Percentiles rank a stretch among this genome's conserved stretches.
These are phyloP conservation scores for Fusarium guadeloupense DNA, from an alignment of 2,329 filamentous ascomycete species.

Conservation along the genomic window DNA sequence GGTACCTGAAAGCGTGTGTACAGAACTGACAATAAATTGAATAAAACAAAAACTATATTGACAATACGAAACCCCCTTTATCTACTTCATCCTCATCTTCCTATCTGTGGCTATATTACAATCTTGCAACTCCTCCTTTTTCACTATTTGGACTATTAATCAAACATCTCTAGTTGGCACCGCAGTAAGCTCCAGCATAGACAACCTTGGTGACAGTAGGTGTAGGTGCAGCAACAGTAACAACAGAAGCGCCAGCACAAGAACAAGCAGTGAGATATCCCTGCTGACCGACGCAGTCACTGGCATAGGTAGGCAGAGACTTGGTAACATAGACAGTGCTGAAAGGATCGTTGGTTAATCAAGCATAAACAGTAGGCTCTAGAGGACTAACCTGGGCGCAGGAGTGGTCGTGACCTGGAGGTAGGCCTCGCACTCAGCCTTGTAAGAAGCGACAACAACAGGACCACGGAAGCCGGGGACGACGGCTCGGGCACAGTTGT, in stretches of 20 bases:
- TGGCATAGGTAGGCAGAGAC: constrained; percentile 35
- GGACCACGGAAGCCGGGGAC: constrained; percentile 26
- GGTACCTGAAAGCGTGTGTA: no score
- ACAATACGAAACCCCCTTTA: no score
- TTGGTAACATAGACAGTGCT: constrained; percentile 35
- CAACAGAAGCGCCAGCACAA: constrained; percentile 22
- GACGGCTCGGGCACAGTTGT: constrained; percentile 35
- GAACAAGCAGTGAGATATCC: constrained; percentile 37
- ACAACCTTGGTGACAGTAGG: constrained; percentile 33
- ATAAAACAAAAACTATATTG: no score
- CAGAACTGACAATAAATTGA: no score
- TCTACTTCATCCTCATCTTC: no score
- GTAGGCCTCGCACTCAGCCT: constrained; percentile 33
- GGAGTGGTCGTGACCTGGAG: constrained; percentile 31
- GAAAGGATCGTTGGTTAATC: neutral
- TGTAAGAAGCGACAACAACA: constrained; percentile 14
- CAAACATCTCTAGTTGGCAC: no score
- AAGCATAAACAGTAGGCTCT: rapidly evolving
- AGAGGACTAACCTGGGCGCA: constrained; percentile 14
- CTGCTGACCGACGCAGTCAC: constrained; percentile 31
- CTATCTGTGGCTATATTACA: no score
- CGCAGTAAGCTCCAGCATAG: neutral
- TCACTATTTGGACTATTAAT: no score
- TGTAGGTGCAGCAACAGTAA: constrained; percentile 25
- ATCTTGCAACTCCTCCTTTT: no score